These are phyloP conservation scores for Gonium pectorale DNA, from an alignment of 139 green algal species.

Conservation along the genomic window DNA sequence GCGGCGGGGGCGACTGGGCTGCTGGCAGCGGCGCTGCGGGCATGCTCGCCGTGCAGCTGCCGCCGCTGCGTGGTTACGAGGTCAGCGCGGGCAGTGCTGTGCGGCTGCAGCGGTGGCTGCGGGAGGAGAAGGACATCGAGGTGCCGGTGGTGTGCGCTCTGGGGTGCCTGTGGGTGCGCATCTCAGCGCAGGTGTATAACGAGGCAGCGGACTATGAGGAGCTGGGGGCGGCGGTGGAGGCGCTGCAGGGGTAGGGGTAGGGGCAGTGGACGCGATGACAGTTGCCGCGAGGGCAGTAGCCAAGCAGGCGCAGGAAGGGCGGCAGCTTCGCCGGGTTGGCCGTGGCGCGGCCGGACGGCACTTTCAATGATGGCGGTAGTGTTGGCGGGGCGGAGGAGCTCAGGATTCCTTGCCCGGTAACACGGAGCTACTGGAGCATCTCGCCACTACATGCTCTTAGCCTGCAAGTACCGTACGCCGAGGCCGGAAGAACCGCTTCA, in stretches of 20 bases:
- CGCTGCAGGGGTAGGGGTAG: background rate
- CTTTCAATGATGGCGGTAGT: too few relatives aligned
- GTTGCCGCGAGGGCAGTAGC: too few relatives aligned
- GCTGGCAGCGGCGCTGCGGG: slow-evolving; percentile 15
- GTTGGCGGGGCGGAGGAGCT: too few relatives aligned
- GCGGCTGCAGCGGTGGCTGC: slow-evolving; percentile 46
- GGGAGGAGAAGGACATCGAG: slow-evolving; percentile 44
- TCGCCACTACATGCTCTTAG: too few relatives aligned
- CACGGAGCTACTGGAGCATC: too few relatives aligned
- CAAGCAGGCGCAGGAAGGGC: too few relatives aligned
- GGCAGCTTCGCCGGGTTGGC: too few relatives aligned
- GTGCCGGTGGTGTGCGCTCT: slow-evolving; percentile 39
- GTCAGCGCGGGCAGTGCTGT: background rate
- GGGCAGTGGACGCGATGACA: too few relatives aligned
- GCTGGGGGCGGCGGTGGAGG: slow-evolving; percentile 35
- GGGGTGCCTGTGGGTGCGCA: slow-evolving; percentile 50
- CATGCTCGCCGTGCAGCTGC: slow-evolving; percentile 55
- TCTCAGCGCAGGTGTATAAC: slow-evolving; percentile 58
- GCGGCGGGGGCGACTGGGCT: slow-evolving; percentile 22
- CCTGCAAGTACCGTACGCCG: too few relatives aligned
- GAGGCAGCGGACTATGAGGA: slow-evolving; percentile 43
- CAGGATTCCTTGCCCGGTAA: too few relatives aligned
- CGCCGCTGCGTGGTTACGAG: slow-evolving; percentile 23
- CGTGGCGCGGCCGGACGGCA: too few relatives aligned
- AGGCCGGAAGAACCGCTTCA: too few relatives aligned